These are phyloP conservation scores for Tuber microsphaerosporum DNA, from an alignment of 495 filamentous ascomycete species.

Conservation along the genomic window DNA sequence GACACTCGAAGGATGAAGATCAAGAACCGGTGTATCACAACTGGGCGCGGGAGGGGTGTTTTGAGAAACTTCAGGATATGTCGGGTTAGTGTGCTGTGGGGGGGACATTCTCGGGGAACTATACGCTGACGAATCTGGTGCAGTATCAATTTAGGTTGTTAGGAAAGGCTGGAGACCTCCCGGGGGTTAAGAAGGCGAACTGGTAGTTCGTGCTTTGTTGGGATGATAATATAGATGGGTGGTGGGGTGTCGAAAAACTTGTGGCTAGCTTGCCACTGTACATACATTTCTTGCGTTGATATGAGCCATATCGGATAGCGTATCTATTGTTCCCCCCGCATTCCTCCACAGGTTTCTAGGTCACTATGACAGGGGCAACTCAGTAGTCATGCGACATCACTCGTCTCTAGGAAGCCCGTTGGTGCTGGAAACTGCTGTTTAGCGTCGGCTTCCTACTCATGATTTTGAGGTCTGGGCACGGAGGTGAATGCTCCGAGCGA, in stretches of 20 bases:
- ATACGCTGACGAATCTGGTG: constrained; percentile 37
- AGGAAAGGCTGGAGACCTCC: constrained; percentile 77
- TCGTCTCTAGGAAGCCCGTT: neutral
- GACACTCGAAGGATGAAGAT: constrained; percentile 92
- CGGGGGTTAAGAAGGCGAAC: constrained; percentile 90
- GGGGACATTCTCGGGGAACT: neutral
- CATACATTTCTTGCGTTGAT: neutral
- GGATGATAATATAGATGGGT: neutral
- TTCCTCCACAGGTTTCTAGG: neutral
- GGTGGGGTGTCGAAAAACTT: neutral
- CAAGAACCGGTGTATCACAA: constrained; percentile 81
- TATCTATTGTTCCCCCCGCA: neutral
- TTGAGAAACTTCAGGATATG: constrained; percentile 84
- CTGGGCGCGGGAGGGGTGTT: constrained; percentile 77
- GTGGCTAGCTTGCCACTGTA: neutral
- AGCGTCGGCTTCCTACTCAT: neutral
- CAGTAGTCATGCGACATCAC: neutral
- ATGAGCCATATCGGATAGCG: neutral
- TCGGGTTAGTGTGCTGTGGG: constrained; percentile 55
- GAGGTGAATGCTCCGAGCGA: neutral
- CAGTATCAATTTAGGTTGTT: constrained; percentile 90
- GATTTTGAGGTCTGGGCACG: neutral
- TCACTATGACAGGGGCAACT: neutral
- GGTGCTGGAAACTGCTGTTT: neutral
- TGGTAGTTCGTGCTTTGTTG: constrained; percentile 57